These are phyloP conservation scores for Colletotrichum australisinense DNA, from an alignment of 2,329 filamentous ascomycete species.

Conservation along the genomic window DNA sequence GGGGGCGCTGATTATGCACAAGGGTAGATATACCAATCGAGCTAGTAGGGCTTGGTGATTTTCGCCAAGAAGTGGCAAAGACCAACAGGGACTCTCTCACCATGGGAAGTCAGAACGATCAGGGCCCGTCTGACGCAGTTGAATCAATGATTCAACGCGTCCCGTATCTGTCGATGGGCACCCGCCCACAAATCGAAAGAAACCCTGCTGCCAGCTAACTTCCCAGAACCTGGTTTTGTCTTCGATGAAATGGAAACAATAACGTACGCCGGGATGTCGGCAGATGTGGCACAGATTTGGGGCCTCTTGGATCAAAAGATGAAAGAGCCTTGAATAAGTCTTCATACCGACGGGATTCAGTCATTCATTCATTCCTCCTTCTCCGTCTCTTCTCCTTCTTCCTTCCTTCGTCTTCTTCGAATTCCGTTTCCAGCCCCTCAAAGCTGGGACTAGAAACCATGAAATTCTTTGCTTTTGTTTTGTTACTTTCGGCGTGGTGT, in stretches of 20 bases:
- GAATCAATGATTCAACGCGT: background rate
- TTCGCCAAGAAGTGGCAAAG: conserved; percentile 1
- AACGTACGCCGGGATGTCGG: background rate
- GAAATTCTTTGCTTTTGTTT: conserved; percentile 17
- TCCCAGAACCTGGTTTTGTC: conserved; percentile 9
- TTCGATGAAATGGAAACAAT: conserved; percentile 12
- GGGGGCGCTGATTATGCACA: background rate
- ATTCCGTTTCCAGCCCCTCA: background rate
- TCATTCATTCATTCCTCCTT: too few relatives aligned
- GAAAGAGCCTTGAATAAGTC: background rate
- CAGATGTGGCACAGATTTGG: conserved; percentile 11
- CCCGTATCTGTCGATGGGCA: background rate
- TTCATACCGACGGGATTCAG: conserved; percentile 4
- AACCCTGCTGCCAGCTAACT: conserved; percentile 9
- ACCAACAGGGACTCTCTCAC: background rate
- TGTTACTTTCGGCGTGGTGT: conserved; percentile 17
- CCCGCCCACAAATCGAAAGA: background rate
- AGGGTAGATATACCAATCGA: background rate
- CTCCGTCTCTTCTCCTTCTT: background rate
- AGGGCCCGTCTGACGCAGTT: background rate
- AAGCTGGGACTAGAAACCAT: conserved; percentile 5
- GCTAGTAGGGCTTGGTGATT: background rate
- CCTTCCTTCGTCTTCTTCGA: background rate
- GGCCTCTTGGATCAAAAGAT: background rate
- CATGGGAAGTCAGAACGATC: background rate